Percentiles rank a stretch among this genome's conserved stretches.
phyloP scores from a whole-genome alignment of 2,329 filamentous ascomycete species.

The Volutella citrinella region DNA sequence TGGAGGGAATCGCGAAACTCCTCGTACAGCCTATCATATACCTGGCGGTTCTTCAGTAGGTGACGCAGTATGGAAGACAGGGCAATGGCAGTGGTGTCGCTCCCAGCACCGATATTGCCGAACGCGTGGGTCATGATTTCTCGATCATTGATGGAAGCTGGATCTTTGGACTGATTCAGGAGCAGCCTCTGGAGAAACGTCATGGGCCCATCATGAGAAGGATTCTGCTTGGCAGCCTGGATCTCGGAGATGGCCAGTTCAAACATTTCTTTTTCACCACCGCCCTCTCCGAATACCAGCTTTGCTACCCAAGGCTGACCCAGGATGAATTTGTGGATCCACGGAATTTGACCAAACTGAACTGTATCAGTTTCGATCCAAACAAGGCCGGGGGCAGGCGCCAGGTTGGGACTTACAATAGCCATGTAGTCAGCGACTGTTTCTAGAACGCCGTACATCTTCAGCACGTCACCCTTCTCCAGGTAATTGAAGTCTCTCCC shows the following conservation, averaged over 20 bases:
- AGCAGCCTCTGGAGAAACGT: conserved; percentile 3
- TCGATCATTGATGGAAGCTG: conserved; percentile 1
- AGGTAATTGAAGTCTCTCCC: conserved; percentile 4
- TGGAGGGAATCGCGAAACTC: too few relatives aligned
- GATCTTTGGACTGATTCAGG: conserved; percentile 2
- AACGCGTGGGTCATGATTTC: not conserved
- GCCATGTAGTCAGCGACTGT: conserved; percentile 5
- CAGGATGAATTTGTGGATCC: conserved; percentile 5
- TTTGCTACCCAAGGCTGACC: conserved; percentile 3
- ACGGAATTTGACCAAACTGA: conserved; percentile 5
- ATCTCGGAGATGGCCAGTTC: not conserved
- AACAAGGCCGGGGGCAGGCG: too few relatives aligned
- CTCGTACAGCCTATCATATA: too few relatives aligned
- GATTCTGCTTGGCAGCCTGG: not conserved
- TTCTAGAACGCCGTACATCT: conserved; percentile 4
- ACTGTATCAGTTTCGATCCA: too few relatives aligned
- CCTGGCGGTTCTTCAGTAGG: not conserved
- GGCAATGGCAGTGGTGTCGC: conserved; percentile 1
- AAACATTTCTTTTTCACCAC: too few relatives aligned
- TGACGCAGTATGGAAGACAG: not conserved
- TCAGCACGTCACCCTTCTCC: conserved; percentile 5
- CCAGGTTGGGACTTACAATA: conserved; percentile 9
- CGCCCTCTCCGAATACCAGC: conserved; percentile 1
- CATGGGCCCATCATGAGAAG: conserved; percentile 3
- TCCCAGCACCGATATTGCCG: not conserved